Conservation (phyloP, 1,139 yeast species). For the Pichia cactophila region DNA sequence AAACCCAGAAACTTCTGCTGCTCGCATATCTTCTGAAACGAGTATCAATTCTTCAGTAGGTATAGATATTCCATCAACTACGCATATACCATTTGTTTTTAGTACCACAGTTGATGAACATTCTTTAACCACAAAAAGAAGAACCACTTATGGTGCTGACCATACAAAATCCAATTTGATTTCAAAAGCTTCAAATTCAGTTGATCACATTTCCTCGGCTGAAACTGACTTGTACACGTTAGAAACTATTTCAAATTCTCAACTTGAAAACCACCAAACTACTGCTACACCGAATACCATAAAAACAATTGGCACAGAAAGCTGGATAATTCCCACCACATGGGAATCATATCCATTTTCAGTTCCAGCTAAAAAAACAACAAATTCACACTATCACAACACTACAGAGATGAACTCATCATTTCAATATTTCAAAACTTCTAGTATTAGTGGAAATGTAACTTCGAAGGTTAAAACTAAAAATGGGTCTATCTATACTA, state of each 20-base stretch:
- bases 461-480: neutral
- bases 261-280: neutral
- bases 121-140: neutral
- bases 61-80: neutral
- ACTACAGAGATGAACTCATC: neutral
- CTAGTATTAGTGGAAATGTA: conserved; percentile 1
- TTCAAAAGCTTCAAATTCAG: neutral
- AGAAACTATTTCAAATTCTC: neutral
- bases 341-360: conserved; percentile 12
- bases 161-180: neutral
- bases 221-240: neutral
- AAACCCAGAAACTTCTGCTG: neutral
- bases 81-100: neutral
- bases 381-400: neutral
- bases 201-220: neutral
- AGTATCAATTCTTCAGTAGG: too few species aligned
- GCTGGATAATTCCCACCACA: conserved; percentile 6
- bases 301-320: neutral
- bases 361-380: conserved; percentile 1
- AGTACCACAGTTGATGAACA: neutral
- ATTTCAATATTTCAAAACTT: neutral
- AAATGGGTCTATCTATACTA: conserved; percentile 4
- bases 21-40: too few species aligned
- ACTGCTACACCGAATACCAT: neutral
- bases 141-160: neutral